phyloP scores from a whole-genome alignment of 306 rosid species.

The Sindora glabra region DNA sequence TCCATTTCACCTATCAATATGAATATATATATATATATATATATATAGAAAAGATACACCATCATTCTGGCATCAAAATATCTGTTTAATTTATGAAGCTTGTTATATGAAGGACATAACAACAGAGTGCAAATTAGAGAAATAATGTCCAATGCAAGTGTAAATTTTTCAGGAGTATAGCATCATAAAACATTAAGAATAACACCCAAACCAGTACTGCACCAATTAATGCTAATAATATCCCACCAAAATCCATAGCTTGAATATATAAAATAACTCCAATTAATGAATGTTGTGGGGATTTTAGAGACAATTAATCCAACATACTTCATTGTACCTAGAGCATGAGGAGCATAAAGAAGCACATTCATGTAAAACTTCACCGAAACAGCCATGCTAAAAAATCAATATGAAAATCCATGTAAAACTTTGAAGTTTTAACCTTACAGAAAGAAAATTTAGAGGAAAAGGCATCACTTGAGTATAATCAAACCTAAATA shows the following conservation, averaged over 20 bases:
- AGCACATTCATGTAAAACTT: constrained; percentile 99
- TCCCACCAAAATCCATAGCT: constrained; percentile 63
- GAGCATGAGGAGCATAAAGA: constrained; percentile 90
- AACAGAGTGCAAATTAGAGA: not conserved
- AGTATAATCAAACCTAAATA: constrained; percentile 80
- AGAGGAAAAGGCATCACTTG: constrained; percentile 42
- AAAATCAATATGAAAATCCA: constrained; percentile 22
- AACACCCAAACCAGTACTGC: constrained; percentile 90
- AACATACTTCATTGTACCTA: constrained; percentile 41
- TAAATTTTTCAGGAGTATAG: not conserved
- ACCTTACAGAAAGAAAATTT: not conserved
- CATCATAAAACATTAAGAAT: not conserved
- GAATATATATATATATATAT: too few relatives aligned
- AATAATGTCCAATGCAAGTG: not conserved
- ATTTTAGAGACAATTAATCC: not conserved
- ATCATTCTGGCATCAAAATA: constrained; percentile 20
- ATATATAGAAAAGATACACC: constrained; percentile 24
- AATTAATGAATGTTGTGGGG: constrained; percentile 11
- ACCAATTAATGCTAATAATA: constrained; percentile 67
- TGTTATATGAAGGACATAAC: constrained; percentile 9
- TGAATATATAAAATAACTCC: constrained; percentile 7
- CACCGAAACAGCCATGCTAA: constrained; percentile 82
- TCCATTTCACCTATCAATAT: constrained; percentile 62
- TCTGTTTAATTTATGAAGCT: constrained; percentile 13
- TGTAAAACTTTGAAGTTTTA: constrained; percentile 2